Base-by-base conservation (phyloP, 805 yeast species). In the Wickerhamiella domercqiae region DNA sequence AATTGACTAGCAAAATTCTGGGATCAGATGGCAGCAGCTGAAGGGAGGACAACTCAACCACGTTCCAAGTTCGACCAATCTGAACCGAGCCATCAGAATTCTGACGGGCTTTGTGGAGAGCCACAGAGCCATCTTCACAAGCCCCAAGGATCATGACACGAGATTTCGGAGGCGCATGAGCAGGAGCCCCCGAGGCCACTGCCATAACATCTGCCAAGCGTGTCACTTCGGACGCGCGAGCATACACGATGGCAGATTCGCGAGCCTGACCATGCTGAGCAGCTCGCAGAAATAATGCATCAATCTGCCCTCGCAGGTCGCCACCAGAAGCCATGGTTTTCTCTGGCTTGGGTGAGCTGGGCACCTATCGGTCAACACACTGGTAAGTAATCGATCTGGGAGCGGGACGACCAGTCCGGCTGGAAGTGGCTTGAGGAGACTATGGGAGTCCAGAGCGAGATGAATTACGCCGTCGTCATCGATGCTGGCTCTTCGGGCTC, bases 401-500 rank as follows among this genome's bases (percentile, higher is more conserved):
- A n/a, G n/a, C n/a, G n/a, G n/a, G n/a, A n/a, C n/a, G n/a, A n/a
- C n/a, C n/a, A n/a, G n/a, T n/a, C n/a, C n/a, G n/a, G n/a, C n/a
- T n/a, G n/a, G n/a, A n/a, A n/a, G n/a, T n/a, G n/a, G n/a, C n/a
- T n/a, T n/a, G n/a, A n/a, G n/a, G n/a, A n/a, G n/a, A n/a, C n/a
- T n/a, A n/a, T n/a, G n/a, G n/a, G n/a, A n/a, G n/a, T n/a, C n/a
- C n/a, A n/a, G n/a, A n/a, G n/a, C n/a, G 11, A 13, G 26, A 45
- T 45, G 50, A 50, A 47, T 31, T 86, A 81, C 62, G 96, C 94
- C 20, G 76, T 90, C 21, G 93, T 87, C 13, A 69, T 87, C 2
- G 98, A 87, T 57, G 83, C 96, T 0, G 98, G 98, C 1, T 84
- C 96, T 1, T 80, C 94, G 0, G 98, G 98, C 1, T 83, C 96